A percentile compares a stretch with the other conserved stretches of the same genome.
phyloP scores from a whole-genome alignment of 306 rosid genomes.

The Lagenaria siceraria region DNA sequence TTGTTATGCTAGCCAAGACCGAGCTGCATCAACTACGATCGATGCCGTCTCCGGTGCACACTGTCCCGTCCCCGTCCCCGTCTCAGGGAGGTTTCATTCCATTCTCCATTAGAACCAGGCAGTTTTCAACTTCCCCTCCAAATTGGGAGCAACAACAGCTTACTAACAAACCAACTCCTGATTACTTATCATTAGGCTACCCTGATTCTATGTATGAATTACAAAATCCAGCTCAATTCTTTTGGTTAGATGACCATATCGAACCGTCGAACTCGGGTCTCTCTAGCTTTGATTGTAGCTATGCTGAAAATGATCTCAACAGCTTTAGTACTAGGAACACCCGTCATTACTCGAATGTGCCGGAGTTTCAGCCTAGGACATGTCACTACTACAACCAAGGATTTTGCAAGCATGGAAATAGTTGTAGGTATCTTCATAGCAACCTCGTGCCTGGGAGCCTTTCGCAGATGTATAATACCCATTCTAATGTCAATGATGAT shows the following conservation, averaged over 20 bases:
- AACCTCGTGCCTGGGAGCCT: constrained; percentile 29
- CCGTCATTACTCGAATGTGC: constrained; percentile 19
- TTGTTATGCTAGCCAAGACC: constrained; percentile 25
- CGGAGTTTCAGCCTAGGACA: constrained; percentile 40
- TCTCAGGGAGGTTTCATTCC: constrained; percentile 23
- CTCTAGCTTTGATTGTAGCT: constrained; percentile 20
- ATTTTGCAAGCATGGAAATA: constrained; percentile 67
- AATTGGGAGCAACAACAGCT: constrained; percentile 28
- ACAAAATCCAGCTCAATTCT: constrained; percentile 23
- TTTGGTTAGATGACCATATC: constrained; percentile 32
- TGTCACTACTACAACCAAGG: constrained; percentile 77
- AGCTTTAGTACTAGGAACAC: constrained; percentile 18
- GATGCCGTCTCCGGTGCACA: constrained; percentile 13
- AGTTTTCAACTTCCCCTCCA: constrained; percentile 13
- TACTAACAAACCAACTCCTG: constrained; percentile 13
- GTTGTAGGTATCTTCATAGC: constrained; percentile 54
- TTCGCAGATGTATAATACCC: constrained; percentile 20
- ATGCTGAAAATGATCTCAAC: constrained; percentile 16
- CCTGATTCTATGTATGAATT: constrained; percentile 29
- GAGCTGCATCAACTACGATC: constrained; percentile 31
- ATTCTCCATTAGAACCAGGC: neutral
- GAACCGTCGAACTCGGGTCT: constrained; percentile 24
- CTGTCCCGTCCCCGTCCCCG: constrained; percentile 12
- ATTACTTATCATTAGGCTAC: constrained; percentile 17
- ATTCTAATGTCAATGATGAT: constrained; percentile 28